phyloP scores from a whole-genome alignment of 768 basidiomycete genomes.

The Leccinum barrowsii region DNA sequence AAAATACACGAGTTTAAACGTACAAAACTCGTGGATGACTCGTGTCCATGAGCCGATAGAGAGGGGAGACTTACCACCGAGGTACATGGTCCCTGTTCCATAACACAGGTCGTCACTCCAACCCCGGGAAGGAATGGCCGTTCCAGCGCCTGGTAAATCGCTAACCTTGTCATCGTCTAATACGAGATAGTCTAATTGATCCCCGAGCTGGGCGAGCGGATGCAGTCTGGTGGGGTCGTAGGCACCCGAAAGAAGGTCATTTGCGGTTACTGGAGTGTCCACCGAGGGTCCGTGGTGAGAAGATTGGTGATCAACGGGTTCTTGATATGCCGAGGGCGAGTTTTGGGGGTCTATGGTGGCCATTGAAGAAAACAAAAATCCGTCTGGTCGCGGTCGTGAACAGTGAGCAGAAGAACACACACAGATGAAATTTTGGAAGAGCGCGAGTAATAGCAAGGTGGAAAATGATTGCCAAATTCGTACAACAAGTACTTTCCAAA shows the following conservation, averaged over 20 bases:
- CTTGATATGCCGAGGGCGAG: slow-evolving; percentile 39
- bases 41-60: slow-evolving; percentile 51
- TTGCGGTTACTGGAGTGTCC: slow-evolving; percentile 70
- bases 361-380: slow-evolving; percentile 21
- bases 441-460: slow-evolving; percentile 23
- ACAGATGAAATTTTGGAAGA: slow-evolving; percentile 30
- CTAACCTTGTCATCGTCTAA: slow-evolving; percentile 96
- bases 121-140: slow-evolving; percentile 91
- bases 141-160: slow-evolving; percentile 83
- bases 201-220: slow-evolving; percentile 87
- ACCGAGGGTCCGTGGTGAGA: slow-evolving; percentile 39
- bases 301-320: slow-evolving; percentile 44
- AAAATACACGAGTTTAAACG: slow-evolving; percentile 47
- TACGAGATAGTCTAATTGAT: slow-evolving; percentile 91
- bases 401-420: slow-evolving; percentile 13
- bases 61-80: slow-evolving; percentile 76
- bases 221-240: slow-evolving; percentile 93
- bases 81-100: slow-evolving; percentile 98
- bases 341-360: slow-evolving; percentile 24
- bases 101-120: slow-evolving; percentile 99
- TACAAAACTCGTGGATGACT: slow-evolving; percentile 44
- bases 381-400: slow-evolving; percentile 17
- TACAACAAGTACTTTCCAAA: slow-evolving; percentile 7
- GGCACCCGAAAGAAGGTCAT: slow-evolving; percentile 80
- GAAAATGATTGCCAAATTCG: slow-evolving; percentile 11